Base-by-base conservation (phyloP, 2,329 filamentous ascomycete species). In the Byssoonygena ceratinophila region DNA sequence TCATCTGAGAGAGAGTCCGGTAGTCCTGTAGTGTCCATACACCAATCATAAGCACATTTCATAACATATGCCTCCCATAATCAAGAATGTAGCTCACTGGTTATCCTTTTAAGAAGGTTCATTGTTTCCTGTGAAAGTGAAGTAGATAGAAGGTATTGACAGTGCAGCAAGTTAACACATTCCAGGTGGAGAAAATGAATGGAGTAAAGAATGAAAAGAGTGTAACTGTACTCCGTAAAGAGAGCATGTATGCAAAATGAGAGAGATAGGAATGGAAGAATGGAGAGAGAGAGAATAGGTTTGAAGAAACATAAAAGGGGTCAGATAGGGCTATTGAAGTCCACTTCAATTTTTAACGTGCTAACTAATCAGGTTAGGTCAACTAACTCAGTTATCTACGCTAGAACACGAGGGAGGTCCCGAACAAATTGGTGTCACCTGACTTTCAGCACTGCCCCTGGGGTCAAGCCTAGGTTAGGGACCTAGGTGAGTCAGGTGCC, bases 1-100 rank as follows among this genome's bases (percentile, higher is more conserved):
- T 97, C 89, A 63, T 95, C 88, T 25, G 90, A 94, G 60, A 97
- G 75, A 59, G 76, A 78, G 58, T 81, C 77, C 63, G 69, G 69
- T 58, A 64, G 65, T 62, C 66, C 69, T 69, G 9, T 16, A 34
- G 36, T 20, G 4, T 41, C n/a, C 9, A 20, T 32, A 29, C 27
- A 29, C 4, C 29, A 20, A 14, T 16, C 3, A 20, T 29, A 40
- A 43, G 32, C 32, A 16, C 22, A 29, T 39, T 16, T 5, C n/a
- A 20, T 12, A 9, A 18, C 4, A 32, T 16, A 14, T 16, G 6
- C 22, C 29, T 16, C 4, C 4, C 3, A 29, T 44, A 6, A 12
- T 40, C n/a, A 34, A 25, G 11, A 43, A 20, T 9, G 23, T 18
- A 48, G 9, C 39, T 43, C 40, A 54, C 39, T 54, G 25, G 22